Conservation (phyloP, 2,329 filamentous ascomycete species). For the Triangularia verruculosa region DNA sequence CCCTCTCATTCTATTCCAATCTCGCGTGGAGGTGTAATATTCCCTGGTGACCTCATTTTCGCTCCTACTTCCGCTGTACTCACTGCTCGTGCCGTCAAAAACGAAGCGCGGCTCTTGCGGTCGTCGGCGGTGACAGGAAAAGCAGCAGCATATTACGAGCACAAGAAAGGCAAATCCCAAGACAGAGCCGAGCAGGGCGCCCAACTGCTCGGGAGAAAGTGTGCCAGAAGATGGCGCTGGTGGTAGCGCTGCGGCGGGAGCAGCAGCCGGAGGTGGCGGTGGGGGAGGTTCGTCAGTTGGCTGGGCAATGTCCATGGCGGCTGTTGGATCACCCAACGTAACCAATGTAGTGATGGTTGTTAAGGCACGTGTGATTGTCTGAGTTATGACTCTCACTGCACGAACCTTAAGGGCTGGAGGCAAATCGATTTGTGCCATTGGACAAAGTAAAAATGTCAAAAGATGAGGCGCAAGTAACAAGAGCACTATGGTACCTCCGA, state of each 20-base stretch:
- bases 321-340: slow-evolving; percentile 29
- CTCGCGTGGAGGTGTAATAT: not conserved
- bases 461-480: not conserved
- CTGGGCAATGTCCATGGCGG: not conserved
- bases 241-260: slow-evolving; percentile 6
- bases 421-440: not conserved
- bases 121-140: slow-evolving; percentile 1
- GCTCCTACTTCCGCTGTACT: slow-evolving; percentile 7
- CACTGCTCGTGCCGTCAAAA: not conserved
- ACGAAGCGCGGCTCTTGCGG: not conserved
- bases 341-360: slow-evolving; percentile 39
- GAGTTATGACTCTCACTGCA: slow-evolving; percentile 33
- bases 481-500: not conserved
- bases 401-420: slow-evolving; percentile 9
- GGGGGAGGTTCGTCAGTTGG: slow-evolving; percentile 2
- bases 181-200: slow-evolving; percentile 41
- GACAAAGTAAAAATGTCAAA: not conserved
- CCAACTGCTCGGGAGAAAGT: slow-evolving; percentile 38
- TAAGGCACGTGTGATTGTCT: slow-evolving; percentile 35
- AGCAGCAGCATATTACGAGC: slow-evolving; percentile 31
- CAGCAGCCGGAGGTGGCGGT: slow-evolving; percentile 22
- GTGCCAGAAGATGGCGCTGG: slow-evolving; percentile 21
- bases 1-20: not conserved
- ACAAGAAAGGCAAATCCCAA: slow-evolving; percentile 39
- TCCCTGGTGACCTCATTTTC: slow-evolving; percentile 1